Evolutionary conservation across 441 rosid genomes (phyloP).

Genomic region (Bruguiera hainesii): DNA sequence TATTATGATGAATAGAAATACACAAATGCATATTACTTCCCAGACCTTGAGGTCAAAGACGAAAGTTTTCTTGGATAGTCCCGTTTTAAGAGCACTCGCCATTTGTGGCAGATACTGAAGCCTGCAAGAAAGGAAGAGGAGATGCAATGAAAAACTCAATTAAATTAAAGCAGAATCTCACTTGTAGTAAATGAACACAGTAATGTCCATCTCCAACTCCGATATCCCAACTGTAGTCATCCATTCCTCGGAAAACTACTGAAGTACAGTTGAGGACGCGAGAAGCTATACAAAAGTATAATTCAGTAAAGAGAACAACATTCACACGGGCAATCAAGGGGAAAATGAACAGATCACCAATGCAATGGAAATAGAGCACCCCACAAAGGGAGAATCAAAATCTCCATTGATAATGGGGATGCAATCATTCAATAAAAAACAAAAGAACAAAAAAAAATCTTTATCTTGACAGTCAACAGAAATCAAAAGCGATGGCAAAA

Average conservation of each 20-base stretch:
- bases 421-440: not conserved
- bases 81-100: slow-evolving; percentile 63
- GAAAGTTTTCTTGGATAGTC: slow-evolving; percentile 62
- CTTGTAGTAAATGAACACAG: slow-evolving; percentile 4
- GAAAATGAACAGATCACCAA: slow-evolving; percentile 29
- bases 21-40: slow-evolving; percentile 67
- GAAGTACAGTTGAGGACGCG: not conserved
- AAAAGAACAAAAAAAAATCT: not conserved
- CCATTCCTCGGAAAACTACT: slow-evolving; percentile 2
- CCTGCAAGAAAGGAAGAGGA: slow-evolving; percentile 30
- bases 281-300: slow-evolving; percentile 4
- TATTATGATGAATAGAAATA: slow-evolving; percentile 55
- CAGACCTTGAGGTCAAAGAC: slow-evolving; percentile 69
- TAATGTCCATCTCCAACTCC: slow-evolving; percentile 5
- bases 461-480: not conserved
- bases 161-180: slow-evolving; percentile 16
- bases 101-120: slow-evolving; percentile 29
- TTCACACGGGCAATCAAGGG: slow-evolving; percentile 3
- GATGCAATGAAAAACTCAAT: slow-evolving; percentile 9
- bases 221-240: not conserved
- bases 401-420: not conserved
- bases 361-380: slow-evolving; percentile 7
- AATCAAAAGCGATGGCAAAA: slow-evolving; percentile 8
- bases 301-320: not conserved
- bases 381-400: slow-evolving; percentile 7